Conservation (phyloP, 1,284 basidiomycete genomes). For the Phlebopus sp. region DNA sequence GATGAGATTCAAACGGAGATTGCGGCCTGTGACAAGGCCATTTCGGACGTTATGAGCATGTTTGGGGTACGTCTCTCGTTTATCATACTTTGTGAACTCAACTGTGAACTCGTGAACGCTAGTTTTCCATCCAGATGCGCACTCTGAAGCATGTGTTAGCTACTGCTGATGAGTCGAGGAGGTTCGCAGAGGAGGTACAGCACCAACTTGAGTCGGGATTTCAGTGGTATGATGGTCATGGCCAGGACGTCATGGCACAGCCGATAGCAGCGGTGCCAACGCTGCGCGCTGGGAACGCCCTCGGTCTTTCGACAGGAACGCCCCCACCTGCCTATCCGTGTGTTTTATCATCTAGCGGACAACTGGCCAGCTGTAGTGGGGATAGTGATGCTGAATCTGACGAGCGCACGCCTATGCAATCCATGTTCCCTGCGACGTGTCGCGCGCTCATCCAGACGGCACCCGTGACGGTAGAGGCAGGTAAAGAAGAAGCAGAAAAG, state of each 20-base stretch:
- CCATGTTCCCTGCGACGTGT: no score
- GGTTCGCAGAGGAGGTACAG: slow-evolving; percentile 21
- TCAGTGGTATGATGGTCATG: slow-evolving; percentile 19
- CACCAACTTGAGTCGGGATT: slow-evolving; percentile 18
- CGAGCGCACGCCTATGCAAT: no score
- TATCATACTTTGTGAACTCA: not conserved
- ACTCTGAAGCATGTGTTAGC: slow-evolving; percentile 20
- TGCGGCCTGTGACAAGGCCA: slow-evolving; percentile 46
- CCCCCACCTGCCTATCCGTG: slow-evolving; percentile 15
- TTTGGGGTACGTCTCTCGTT: slow-evolving; percentile 48
- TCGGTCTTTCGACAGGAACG: slow-evolving; percentile 19
- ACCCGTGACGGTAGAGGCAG: no score
- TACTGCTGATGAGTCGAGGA: slow-evolving; percentile 20
- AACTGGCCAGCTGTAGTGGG: no score
- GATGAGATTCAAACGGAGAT: slow-evolving; percentile 66
- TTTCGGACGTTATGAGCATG: slow-evolving; percentile 46
- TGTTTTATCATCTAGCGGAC: no score
- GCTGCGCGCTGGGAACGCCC: slow-evolving; percentile 1
- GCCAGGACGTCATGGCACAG: not conserved
- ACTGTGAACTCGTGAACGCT: no score
- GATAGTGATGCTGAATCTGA: no score
- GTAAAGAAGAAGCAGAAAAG: no score
- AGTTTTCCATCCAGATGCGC: slow-evolving; percentile 23
- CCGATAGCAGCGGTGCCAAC: not conserved
- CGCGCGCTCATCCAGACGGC: no score